A percentile compares a stretch with the other conserved stretches of the same genome.
These are phyloP conservation scores for Xylariaceae sp. DNA, from an alignment of 2,329 filamentous ascomycete genomes.

Conservation along the genomic window DNA sequence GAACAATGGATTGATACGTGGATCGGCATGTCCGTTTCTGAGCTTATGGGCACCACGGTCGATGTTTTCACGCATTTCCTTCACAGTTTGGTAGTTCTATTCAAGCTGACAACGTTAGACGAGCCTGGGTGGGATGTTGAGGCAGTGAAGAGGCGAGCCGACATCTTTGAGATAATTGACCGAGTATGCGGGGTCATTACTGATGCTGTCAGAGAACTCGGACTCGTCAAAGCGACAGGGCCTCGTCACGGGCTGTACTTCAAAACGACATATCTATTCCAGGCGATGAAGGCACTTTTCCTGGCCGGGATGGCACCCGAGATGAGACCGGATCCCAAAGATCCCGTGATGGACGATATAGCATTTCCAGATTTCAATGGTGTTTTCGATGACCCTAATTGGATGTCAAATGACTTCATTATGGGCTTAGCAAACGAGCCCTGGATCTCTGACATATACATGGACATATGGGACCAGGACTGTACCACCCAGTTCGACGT, in stretches of 20 bases:
- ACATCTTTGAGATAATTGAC: slow-evolving; percentile 23
- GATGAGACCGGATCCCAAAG: not conserved
- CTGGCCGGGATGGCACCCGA: slow-evolving; percentile 13
- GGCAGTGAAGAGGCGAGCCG: slow-evolving; percentile 19
- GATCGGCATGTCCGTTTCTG: slow-evolving; percentile 10
- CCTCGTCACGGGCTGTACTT: slow-evolving; percentile 20
- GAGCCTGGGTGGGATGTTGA: slow-evolving; percentile 23
- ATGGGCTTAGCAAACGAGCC: slow-evolving; percentile 3
- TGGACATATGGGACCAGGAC: not conserved
- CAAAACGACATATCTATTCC: slow-evolving; percentile 19
- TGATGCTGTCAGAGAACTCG: slow-evolving; percentile 9
- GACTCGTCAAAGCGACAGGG: slow-evolving; percentile 19
- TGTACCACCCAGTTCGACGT: not conserved
- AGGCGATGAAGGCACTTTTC: slow-evolving; percentile 21
- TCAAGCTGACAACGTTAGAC: slow-evolving; percentile 21
- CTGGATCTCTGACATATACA: slow-evolving; percentile 3
- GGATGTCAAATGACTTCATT: not conserved
- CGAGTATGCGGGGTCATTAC: slow-evolving; percentile 10
- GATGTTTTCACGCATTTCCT: slow-evolving; percentile 24
- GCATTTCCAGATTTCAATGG: not conserved
- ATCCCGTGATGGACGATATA: not conserved
- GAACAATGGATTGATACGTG: slow-evolving; percentile 19
- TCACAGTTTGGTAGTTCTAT: slow-evolving; percentile 23
- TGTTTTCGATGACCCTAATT: not conserved
- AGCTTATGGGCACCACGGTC: slow-evolving; percentile 20